These are phyloP conservation scores for Onygenales sp. DNA, from an alignment of 2,329 filamentous ascomycete genomes.

Conservation along the genomic window DNA sequence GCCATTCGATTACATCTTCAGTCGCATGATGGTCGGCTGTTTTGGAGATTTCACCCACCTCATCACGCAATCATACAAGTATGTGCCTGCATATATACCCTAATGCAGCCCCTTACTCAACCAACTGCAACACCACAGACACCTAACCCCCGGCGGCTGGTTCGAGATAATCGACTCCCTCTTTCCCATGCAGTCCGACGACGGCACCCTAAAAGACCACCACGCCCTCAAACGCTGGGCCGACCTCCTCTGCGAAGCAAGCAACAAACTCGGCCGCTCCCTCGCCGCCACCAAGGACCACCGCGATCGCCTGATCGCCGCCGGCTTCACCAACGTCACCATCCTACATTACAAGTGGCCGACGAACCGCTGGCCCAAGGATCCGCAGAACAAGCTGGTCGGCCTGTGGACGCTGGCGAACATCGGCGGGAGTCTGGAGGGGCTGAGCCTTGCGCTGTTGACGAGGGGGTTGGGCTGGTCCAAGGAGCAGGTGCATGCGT, in stretches of 20 bases:
- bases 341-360: constrained; percentile 12
- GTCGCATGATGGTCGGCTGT: constrained; percentile 31
- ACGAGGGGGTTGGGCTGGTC: constrained; percentile 13
- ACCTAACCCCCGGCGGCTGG: constrained; percentile 32
- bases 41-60: constrained; percentile 32
- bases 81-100: neutral
- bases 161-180: constrained; percentile 34
- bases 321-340: constrained; percentile 1
- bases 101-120: neutral
- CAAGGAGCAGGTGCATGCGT: constrained; percentile 11
- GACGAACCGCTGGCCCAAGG: constrained; percentile 12
- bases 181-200: constrained; percentile 18
- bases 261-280: constrained; percentile 10
- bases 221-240: constrained; percentile 17
- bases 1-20: constrained; percentile 31
- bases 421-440: constrained; percentile 13
- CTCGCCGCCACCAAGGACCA: constrained; percentile 9
- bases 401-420: constrained; percentile 11
- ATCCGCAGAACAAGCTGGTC: constrained; percentile 10
- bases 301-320: neutral
- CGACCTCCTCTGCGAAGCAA: constrained; percentile 11
- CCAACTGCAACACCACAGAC: constrained; percentile 9
- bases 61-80: constrained; percentile 27
- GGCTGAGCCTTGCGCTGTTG: constrained; percentile 12
- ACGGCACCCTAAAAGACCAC: constrained; percentile 16